A percentile compares a stretch with the other conserved stretches of the same genome.
phyloP scores from a whole-genome alignment of 2,329 filamentous ascomycete species.

The Penicillium sp. region DNA sequence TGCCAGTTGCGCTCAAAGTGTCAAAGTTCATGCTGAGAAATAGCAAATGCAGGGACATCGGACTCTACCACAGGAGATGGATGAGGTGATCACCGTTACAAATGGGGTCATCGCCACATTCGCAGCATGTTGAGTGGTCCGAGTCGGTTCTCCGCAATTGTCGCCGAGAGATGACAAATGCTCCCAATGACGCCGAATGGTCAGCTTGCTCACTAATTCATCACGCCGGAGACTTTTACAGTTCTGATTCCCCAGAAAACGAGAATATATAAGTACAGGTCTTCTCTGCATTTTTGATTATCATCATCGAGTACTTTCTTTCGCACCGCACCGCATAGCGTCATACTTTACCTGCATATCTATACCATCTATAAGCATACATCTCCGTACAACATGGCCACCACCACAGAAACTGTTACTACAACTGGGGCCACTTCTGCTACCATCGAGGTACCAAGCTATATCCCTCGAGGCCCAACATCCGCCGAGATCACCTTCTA shows the following conservation, averaged over 20 bases:
- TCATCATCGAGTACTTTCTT: not conserved
- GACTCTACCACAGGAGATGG: no score
- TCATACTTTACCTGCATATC: not conserved
- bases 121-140: conserved; percentile 10
- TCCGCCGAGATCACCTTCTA: conserved; percentile 70
- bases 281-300: not conserved
- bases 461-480: conserved; percentile 64
- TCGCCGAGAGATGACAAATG: conserved; percentile 25
- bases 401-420: conserved; percentile 24
- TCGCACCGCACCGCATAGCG: not conserved
- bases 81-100: conserved; percentile 17
- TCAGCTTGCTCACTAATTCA: conserved; percentile 20
- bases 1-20: no score
- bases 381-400: not conserved
- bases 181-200: conserved; percentile 4
- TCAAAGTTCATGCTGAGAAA: no score
- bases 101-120: conserved; percentile 12
- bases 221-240: not conserved
- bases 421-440: conserved; percentile 18
- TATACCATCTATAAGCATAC: not conserved
- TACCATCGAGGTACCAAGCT: conserved; percentile 28
- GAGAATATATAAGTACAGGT: conserved; percentile 2
- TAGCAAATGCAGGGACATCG: no score
- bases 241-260: not conserved
- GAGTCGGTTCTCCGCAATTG: conserved; percentile 12